Conservation (phyloP, 305 asterid species). For the Ilex paraguariensis region DNA sequence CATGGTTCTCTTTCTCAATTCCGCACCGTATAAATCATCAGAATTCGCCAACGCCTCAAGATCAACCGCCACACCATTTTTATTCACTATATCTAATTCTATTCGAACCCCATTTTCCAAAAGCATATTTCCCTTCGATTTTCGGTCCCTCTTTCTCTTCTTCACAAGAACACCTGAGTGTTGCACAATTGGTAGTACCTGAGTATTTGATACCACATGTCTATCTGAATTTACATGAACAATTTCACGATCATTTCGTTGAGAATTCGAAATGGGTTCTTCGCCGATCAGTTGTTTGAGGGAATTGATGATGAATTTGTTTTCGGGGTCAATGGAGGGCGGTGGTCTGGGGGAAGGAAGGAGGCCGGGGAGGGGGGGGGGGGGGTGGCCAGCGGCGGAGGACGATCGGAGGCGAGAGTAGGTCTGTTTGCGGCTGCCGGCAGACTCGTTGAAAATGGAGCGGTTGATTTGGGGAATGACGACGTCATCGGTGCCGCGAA, state of each 20-base stretch:
- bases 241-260: slow-evolving; percentile 16
- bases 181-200: too few species aligned
- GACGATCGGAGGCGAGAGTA: slow-evolving; percentile 44
- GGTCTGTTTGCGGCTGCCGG: slow-evolving; percentile 86
- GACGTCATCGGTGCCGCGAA: slow-evolving; percentile 45
- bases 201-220: too few species aligned
- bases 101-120: slow-evolving; percentile 39
- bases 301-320: slow-evolving; percentile 54
- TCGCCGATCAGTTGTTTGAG: slow-evolving; percentile 57
- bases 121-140: slow-evolving; percentile 13
- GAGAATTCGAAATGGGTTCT: slow-evolving; percentile 42
- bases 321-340: slow-evolving; percentile 53
- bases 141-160: slow-evolving; percentile 43
- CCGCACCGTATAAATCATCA: slow-evolving; percentile 52
- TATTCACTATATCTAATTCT: slow-evolving; percentile 48
- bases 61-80: slow-evolving; percentile 60
- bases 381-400: slow-evolving; percentile 45
- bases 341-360: slow-evolving; percentile 33
- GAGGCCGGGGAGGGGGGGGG: slow-evolving; percentile 55
- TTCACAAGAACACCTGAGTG: slow-evolving; percentile 5
- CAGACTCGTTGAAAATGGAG: slow-evolving; percentile 74
- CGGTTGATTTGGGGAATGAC: slow-evolving; percentile 65
- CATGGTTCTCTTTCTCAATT: slow-evolving; percentile 53
- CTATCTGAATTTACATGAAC: too few species aligned
- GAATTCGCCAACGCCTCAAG: slow-evolving; percentile 54